Evolutionary conservation across 2,329 filamentous ascomycete genomes (phyloP), one percentile per base, ranked within the genome.

Genomic region (Paracoccidioides lutzii): DNA sequence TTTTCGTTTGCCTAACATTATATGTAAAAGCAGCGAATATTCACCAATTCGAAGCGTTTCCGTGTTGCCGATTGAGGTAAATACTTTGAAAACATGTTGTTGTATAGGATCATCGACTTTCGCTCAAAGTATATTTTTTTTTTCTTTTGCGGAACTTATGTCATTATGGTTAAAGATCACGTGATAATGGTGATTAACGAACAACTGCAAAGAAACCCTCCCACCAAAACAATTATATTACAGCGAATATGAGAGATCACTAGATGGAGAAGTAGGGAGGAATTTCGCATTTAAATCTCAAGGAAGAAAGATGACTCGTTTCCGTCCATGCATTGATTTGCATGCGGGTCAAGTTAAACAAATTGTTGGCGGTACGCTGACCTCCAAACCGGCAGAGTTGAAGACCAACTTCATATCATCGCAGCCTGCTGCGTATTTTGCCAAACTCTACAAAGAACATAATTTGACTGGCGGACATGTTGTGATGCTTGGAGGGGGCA

Each of bases 291-390:
- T 15, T 12, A 9, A 32, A 51, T 37, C 3, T 28, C 14, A 49
- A 6, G 15, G 10, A 50, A 28, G 35, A 41, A 55, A 74, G 45
- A 95, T 98, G 93, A 97, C 93, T 2, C 83, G 85, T 63, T 98
- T 98, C 68, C 81, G 93, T 42, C 93, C 93, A 22, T 98, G 93
- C 68, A 97, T 98, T 71, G 93, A 98, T 74, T 81, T 98, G 54
- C 93, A 98, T 71, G 85, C 90, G n/a, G 93, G 93, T 12, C 85
- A 91, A 68, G 93, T 98, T 58, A 98, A 98, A 76, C 93, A 98
- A 72, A 98, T 98, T 64, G 90, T 98, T 43, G 93, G 93, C 63
- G 91, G 93, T 58, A 97, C 93, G 1, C 80, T 98, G 59, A 85
- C 86, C 73, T 80, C 80, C 67, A 70, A 78, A 7, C 80, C 81